Base-by-base conservation (phyloP, 805 yeast species). In the Barnettozyma siamensis region DNA sequence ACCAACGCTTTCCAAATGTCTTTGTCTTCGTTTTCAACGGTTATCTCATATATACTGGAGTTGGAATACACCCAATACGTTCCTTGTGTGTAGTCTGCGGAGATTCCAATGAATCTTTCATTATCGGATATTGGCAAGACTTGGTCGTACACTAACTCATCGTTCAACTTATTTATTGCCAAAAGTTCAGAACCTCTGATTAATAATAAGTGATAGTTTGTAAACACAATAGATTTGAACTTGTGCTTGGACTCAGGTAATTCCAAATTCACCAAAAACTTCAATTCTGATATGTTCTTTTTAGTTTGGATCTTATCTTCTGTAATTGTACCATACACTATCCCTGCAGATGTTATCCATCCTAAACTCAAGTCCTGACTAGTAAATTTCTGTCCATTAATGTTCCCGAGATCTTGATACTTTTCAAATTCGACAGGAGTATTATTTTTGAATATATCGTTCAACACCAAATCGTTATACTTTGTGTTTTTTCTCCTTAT, bases 1-100 rank as follows among this genome's bases (percentile, higher is more conserved):
- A 80, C 56, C 52, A 80, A 59, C 1, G 75, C 65, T 40, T 73
- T 74, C 96, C 97, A 87, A 3, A 89, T 79, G 20, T 83, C 83
- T 5, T 72, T 65, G 5, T 79, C 68, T 58, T 91, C 97, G 53
- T 83, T 73, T 28, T 72, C 72, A 11, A 86, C 66, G 9, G 82
- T 70, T 7, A 93, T 62, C 57, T 93, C 99, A 55, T 73, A 84
- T 9, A 93, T 76, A 37, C 69, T 69, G 5, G 63, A 55, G 11
- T 65, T 60, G 0, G 93, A 76, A 51, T 67, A 86, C 4, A 84
- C 60, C 99, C 99, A 93, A 51, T 67, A 84, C 0, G 98, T 85
- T 1, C 67, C 55, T 33, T 62, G 61, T 4, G 59, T 44, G 38
- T 62, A 60, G 51, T 84, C 94, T 2, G 69, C 66, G 2, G 71